Conservation (phyloP, 805 yeast genomes). For the Saccharomycopsis sp. region DNA sequence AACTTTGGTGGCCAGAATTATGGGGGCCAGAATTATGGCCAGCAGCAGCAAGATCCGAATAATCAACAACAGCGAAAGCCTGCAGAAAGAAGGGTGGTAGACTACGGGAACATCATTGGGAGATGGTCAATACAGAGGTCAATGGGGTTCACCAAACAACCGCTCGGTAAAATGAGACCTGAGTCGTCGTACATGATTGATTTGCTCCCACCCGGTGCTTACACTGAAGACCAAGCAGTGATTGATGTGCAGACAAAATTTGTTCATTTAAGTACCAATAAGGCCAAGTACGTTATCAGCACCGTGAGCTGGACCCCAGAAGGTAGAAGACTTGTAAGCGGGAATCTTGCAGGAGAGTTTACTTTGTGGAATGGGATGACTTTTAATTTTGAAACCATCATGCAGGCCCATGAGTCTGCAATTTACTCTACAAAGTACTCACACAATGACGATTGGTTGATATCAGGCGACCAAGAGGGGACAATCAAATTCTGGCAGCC, state of each 20-base stretch:
- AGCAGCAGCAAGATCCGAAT: constrained; percentile 25
- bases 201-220: constrained; percentile 57
- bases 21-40: too few relatives aligned
- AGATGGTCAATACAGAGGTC: constrained; percentile 46
- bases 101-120: constrained; percentile 68
- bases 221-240: constrained; percentile 37
- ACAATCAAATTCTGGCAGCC: constrained; percentile 94
- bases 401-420: constrained; percentile 97
- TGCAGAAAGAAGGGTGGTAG: constrained; percentile 61
- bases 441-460: constrained; percentile 88
- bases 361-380: constrained; percentile 95
- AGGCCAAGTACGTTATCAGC: constrained; percentile 83
- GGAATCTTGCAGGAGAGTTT: constrained; percentile 89
- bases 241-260: constrained; percentile 70
- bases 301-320: constrained; percentile 96
- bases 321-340: constrained; percentile 82
- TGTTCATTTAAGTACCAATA: constrained; percentile 84
- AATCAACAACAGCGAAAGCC: constrained; percentile 37
- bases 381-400: constrained; percentile 90
- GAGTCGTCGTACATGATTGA: constrained; percentile 58
- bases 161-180: constrained; percentile 50
- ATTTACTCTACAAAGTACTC: constrained; percentile 73
- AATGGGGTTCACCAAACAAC: constrained; percentile 34
- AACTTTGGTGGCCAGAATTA: too few relatives aligned
- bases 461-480: constrained; percentile 92